These are phyloP conservation scores for Fonsecaea nubica DNA, from an alignment of 2,329 filamentous ascomycete genomes.

Conservation along the genomic window DNA sequence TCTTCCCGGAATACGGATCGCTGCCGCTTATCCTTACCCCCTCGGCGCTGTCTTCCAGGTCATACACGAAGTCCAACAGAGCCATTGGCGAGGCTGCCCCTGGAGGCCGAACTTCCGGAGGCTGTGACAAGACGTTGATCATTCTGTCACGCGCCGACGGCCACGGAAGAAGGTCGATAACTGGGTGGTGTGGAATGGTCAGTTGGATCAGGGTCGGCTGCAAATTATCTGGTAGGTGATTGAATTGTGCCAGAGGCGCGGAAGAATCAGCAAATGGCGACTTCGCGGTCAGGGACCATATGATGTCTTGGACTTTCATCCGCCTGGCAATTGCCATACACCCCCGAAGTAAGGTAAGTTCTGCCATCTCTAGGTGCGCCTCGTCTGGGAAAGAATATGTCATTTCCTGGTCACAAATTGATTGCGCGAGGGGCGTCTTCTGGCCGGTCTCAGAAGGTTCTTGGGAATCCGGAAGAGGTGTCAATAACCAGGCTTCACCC, in stretches of 20 bases:
- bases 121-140: slow-evolving; percentile 60
- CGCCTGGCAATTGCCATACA: slow-evolving; percentile 57
- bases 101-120: slow-evolving; percentile 56
- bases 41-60: slow-evolving; percentile 63
- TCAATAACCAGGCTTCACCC: slow-evolving; percentile 14
- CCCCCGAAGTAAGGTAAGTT: slow-evolving; percentile 58
- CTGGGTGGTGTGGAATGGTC: slow-evolving; percentile 61
- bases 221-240: slow-evolving; percentile 56
- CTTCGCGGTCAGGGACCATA: slow-evolving; percentile 57
- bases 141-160: slow-evolving; percentile 60
- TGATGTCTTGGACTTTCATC: slow-evolving; percentile 48
- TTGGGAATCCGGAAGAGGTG: neutral
- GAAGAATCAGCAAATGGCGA: slow-evolving; percentile 54
- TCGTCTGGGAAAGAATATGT: slow-evolving; percentile 52
- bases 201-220: slow-evolving; percentile 60
- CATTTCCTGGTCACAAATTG: neutral
- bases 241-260: slow-evolving; percentile 42
- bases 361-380: slow-evolving; percentile 56
- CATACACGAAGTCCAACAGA: slow-evolving; percentile 61
- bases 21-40: slow-evolving; percentile 59
- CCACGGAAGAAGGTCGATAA: slow-evolving; percentile 66
- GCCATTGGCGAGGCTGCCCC: slow-evolving; percentile 56
- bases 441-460: neutral
- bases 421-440: neutral
- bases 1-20: slow-evolving; percentile 57